Evolutionary conservation across 441 rosid genomes (phyloP), one percentile per base, ranked within the genome.

Genomic region (Kokia cookei): DNA sequence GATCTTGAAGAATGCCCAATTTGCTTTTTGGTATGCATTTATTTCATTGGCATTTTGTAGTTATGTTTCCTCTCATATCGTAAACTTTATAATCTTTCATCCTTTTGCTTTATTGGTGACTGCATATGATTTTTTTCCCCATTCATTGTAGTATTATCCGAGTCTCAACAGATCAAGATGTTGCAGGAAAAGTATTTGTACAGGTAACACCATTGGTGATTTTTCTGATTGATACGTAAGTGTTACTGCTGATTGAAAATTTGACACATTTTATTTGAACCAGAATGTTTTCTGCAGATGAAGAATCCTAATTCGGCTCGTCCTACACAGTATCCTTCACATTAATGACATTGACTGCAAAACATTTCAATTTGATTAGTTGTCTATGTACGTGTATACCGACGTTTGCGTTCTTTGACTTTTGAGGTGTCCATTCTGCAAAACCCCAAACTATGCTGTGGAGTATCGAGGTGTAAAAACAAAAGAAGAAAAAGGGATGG

Each of bases 271-370:
- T 76, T 55, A 2, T 80, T 58, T 83, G 77, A 40, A 63, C 78
- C 90, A 96, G 98, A 94, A 84, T 96, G 98, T 81, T 96, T 94
- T 86, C 88, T 96, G 84, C 98, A 96, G 87, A 94, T 96, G 99
- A 96, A 94, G 86, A 93, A 89, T 90, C 99, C 96, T 22, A 92
- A 90, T 82, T 89, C 98, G 26, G 76, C 91, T 65, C 95, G 91
- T 74, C 98, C 98, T 82, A 91, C 98, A 1, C 98, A 92, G 98
- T 96, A 96, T 96, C 98, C 98, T 89, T 82, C 43, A 6, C 2
- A 42, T 62, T 73, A 12, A 40, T 78, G 13, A 63, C 47, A 47
- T 65, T 72, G 15, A 54, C 17, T 24, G 27, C 48, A 37, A 29
- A 51, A 32, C 29, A 26, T 76, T 65, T 29, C 29, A 54, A 8